phyloP scores from a whole-genome alignment of 2,329 filamentous ascomycete species.

The Geosmithia putterillii region DNA sequence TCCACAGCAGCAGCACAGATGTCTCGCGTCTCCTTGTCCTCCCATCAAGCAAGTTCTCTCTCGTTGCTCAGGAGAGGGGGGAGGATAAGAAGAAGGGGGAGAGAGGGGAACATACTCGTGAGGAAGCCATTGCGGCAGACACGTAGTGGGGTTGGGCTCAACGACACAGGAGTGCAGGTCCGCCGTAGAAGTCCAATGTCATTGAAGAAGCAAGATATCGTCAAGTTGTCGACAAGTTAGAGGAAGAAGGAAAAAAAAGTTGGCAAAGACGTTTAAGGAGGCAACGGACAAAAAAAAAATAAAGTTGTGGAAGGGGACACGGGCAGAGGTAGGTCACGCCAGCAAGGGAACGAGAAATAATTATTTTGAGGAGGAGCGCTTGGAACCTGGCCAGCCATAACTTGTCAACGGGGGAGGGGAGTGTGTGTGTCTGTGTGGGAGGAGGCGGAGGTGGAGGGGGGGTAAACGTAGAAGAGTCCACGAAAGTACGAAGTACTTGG shows the following conservation, averaged over 20 bases:
- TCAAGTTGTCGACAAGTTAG: neutral
- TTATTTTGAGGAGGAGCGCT: conserved; percentile 3
- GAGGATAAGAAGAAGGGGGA: neutral
- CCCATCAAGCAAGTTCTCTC: too few relatives aligned
- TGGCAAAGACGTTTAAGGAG: neutral
- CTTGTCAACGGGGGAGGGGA: neutral
- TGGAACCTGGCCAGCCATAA: conserved; percentile 2
- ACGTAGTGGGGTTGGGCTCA: conserved; percentile 13
- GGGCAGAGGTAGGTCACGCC: neutral
- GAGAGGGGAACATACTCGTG: conserved; percentile 40
- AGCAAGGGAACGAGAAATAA: conserved; percentile 4
- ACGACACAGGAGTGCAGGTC: conserved; percentile 6
- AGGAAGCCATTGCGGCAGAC: conserved; percentile 43
- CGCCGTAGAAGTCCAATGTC: conserved; percentile 1
- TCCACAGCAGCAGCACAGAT: too few relatives aligned
- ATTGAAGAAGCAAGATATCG: neutral
- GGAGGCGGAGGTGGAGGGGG: neutral
- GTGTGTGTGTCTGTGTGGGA: neutral
- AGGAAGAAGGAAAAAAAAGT: neutral
- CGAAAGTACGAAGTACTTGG: too few relatives aligned
- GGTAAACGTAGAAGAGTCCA: neutral
- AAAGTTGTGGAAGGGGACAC: conserved; percentile 2
- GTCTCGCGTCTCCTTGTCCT: too few relatives aligned
- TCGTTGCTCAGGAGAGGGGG: neutral
- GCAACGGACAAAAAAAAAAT: conserved; percentile 1